A percentile compares a stretch with the other conserved stretches of the same genome.
These are phyloP conservation scores for Diatrype stigma DNA, from an alignment of 2,329 filamentous ascomycete genomes.

Conservation along the genomic window DNA sequence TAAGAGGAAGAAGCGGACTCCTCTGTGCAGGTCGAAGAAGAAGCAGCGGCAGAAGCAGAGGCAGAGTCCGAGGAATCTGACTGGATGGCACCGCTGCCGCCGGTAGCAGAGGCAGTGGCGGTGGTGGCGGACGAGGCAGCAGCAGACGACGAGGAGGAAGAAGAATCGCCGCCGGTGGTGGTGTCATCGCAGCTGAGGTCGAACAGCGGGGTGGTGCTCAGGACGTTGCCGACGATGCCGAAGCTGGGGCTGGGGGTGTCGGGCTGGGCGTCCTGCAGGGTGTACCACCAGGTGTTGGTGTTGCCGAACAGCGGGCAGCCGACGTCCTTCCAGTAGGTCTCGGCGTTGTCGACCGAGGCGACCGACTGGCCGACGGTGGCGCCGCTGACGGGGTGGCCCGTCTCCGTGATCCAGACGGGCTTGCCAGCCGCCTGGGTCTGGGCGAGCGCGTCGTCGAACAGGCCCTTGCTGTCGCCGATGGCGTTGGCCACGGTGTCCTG, in stretches of 20 bases:
- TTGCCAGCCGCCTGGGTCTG: conserved; percentile 61
- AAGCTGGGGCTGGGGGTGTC: conserved; percentile 64
- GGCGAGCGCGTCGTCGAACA: conserved; percentile 65
- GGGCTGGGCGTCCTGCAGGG: conserved; percentile 62
- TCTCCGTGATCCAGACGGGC: conserved; percentile 82
- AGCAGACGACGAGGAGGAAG: conserved; percentile 20
- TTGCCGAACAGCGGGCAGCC: conserved; percentile 66
- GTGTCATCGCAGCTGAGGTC: conserved; percentile 55
- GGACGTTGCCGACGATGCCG: conserved; percentile 57
- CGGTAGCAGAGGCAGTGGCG: conserved; percentile 14
- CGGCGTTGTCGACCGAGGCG: conserved; percentile 62
- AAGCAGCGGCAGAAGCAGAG: no score
- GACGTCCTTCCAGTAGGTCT: conserved; percentile 76
- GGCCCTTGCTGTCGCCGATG: conserved; percentile 57
- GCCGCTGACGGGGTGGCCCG: conserved; percentile 78
- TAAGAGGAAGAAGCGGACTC: no score
- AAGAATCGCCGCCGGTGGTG: no score
- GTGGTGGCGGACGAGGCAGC: conserved; percentile 9
- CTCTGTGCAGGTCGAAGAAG: no score
- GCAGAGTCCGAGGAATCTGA: conserved; percentile 16
- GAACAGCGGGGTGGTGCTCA: conserved; percentile 54
- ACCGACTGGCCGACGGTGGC: conserved; percentile 57
- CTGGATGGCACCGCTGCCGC: conserved; percentile 13
- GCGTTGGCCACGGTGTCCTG: conserved; percentile 64
- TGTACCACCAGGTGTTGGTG: conserved; percentile 72